Conservation (phyloP, 2,329 filamentous ascomycete genomes). For the Mariannaea sp. region DNA sequence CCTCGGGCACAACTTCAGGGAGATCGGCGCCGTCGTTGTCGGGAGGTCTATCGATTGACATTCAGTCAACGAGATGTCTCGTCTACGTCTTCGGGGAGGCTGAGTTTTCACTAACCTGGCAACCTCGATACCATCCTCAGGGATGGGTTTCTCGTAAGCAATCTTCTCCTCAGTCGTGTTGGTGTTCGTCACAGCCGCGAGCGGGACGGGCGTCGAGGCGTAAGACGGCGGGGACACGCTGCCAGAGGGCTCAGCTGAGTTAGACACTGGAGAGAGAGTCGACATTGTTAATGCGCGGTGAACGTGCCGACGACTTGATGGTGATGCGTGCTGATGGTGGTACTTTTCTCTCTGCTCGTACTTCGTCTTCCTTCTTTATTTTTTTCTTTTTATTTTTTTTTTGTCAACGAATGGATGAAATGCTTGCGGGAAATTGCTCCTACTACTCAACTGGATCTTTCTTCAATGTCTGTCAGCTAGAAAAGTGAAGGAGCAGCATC, state of each 20-base stretch:
- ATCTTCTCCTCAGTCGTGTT: constrained; percentile 30
- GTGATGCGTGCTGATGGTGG: too few relatives aligned
- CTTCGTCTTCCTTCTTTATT: too few relatives aligned
- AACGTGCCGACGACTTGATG: neutral
- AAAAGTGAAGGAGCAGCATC: neutral
- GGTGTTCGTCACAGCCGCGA: neutral
- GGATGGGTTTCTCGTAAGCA: constrained; percentile 14
- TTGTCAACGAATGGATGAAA: neutral
- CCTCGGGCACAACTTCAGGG: constrained; percentile 31
- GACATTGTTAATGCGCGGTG: constrained; percentile 11
- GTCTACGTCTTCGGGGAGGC: neutral
- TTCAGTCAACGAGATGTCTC: neutral
- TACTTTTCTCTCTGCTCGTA: too few relatives aligned
- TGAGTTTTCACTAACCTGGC: neutral
- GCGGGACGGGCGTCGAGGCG: constrained; percentile 14
- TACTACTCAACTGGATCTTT: neutral
- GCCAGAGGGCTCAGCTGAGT: constrained; percentile 1
- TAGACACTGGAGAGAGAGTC: constrained; percentile 5
- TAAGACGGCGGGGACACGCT: constrained; percentile 33
- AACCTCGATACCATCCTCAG: constrained; percentile 12
- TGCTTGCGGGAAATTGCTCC: neutral
- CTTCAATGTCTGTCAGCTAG: neutral
- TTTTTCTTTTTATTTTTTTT: too few relatives aligned
- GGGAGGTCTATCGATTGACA: neutral
- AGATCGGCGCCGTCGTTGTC: constrained; percentile 32